Evolutionary conservation across 768 basidiomycete species (phyloP).

Genomic region (Tulasnella sp.): DNA sequence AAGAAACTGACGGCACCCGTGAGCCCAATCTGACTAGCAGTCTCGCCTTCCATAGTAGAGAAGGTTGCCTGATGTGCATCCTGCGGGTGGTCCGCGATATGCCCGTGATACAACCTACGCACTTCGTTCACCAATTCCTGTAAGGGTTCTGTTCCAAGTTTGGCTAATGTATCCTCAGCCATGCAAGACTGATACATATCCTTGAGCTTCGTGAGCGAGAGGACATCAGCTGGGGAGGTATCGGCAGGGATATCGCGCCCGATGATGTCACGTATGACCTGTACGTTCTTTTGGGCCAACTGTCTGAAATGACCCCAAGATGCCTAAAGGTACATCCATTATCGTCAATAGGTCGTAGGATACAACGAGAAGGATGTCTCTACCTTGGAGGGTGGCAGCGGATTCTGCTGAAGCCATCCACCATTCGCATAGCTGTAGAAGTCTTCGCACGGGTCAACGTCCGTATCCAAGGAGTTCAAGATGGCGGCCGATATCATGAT

Average conservation of each 20-base stretch:
- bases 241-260: conserved; percentile 15
- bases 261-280: conserved; percentile 49
- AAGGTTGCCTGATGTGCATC: not conserved
- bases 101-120: conserved; percentile 46
- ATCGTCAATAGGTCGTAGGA: too few relatives aligned
- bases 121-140: conserved; percentile 54
- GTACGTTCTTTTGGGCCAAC: conserved; percentile 64
- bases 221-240: conserved; percentile 35
- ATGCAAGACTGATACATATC: conserved; percentile 73
- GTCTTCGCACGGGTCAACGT: conserved; percentile 88
- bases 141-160: conserved; percentile 61
- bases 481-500: conserved; percentile 75
- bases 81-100: conserved; percentile 30
- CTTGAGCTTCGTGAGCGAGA: conserved; percentile 53
- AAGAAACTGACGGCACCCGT: conserved; percentile 78
- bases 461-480: conserved; percentile 64
- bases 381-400: conserved; percentile 82
- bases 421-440: conserved; percentile 90
- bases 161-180: conserved; percentile 66
- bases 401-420: conserved; percentile 76
- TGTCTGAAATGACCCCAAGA: conserved; percentile 61
- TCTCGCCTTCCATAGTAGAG: not conserved
- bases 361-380: too few relatives aligned
- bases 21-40: conserved; percentile 35
- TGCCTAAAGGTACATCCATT: too few relatives aligned